Percentiles rank a stretch among this genome's conserved stretches.
These are phyloP conservation scores for Lactarius trivialis DNA, from an alignment of 768 basidiomycete genomes.

Conservation along the genomic window DNA sequence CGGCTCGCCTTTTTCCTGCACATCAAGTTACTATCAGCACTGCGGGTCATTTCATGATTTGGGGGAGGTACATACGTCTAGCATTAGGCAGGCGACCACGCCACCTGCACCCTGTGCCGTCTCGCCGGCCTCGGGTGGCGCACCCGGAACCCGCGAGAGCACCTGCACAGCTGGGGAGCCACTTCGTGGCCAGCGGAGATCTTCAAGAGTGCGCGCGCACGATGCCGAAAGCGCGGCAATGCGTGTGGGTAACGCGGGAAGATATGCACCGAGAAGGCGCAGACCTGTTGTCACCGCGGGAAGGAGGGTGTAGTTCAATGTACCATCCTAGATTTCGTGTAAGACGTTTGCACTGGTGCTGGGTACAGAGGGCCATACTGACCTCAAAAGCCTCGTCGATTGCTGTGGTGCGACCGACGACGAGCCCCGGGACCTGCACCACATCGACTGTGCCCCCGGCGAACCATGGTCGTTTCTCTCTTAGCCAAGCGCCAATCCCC, in stretches of 20 bases:
- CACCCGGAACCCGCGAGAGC: slow-evolving; percentile 51
- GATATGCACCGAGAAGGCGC: slow-evolving; percentile 68
- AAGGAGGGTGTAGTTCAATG: slow-evolving; percentile 73
- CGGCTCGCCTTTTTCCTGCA: slow-evolving; percentile 14
- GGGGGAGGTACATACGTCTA: slow-evolving; percentile 12
- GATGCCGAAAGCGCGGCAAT: slow-evolving; percentile 63
- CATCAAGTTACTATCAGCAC: neutral
- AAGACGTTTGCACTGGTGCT: neutral
- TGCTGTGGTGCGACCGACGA: slow-evolving; percentile 53
- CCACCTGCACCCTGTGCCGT: slow-evolving; percentile 18
- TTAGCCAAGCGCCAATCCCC: slow-evolving; percentile 57
- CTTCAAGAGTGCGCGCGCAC: slow-evolving; percentile 48
- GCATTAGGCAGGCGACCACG: slow-evolving; percentile 15
- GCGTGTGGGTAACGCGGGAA: slow-evolving; percentile 72
- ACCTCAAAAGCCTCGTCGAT: slow-evolving; percentile 78
- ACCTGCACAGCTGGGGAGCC: slow-evolving; percentile 59
- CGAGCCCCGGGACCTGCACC: slow-evolving; percentile 71
- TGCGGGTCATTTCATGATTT: no score
- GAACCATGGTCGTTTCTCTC: slow-evolving; percentile 67
- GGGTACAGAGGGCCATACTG: slow-evolving; percentile 14
- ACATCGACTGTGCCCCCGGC: slow-evolving; percentile 78
- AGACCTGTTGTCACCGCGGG: slow-evolving; percentile 77
- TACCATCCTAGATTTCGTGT: slow-evolving; percentile 58
- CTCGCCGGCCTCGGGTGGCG: slow-evolving; percentile 9
- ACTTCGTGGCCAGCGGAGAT: slow-evolving; percentile 50